Evolutionary conservation across 164 flowering plant genomes (phyloP), one percentile per base, ranked within the genome.

Genomic region (Buxus sempervirens): DNA sequence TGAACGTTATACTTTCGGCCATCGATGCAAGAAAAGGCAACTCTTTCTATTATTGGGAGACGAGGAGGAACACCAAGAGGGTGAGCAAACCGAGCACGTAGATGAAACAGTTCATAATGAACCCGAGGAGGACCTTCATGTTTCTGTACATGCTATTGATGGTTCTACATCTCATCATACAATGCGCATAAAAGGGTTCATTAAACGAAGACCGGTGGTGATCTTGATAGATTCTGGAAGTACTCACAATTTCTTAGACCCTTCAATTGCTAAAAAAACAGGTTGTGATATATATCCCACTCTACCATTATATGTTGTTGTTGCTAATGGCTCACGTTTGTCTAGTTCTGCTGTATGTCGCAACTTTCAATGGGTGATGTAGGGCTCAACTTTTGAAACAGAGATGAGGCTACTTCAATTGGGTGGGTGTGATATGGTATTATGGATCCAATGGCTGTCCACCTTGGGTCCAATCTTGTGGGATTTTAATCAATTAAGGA

Each of bases 371-470:
- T 67, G 63, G 70, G 22, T 18, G 0, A 57, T 67, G 51, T 32
- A 41, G 23, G 49, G 49, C 8, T 54, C 28, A 1, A 22, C 18
- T 1, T 67, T 67, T 23, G 8, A 23, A 48, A 23, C 54, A 1
- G 63, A 67, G 9, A 6, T 57, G 54, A 6, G 22, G 4, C 9
- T 67, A 1, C 21, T 67, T 1, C 36, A 54, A 9, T 18, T 67
- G 20, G 62, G 63, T 0, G 48, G 58, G 2, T 69, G 55, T 51
- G 72, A 69, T 20, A 49, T 69, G 72, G 72, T 69, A 9, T 60
- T 60, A 19, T 65, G 72, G 2, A 28, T 69, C 3, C 58, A 69
- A 22, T 60, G 72, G 58, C 12, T 69, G 15, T 4, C 45, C 1
- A 32, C 49, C 1, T 19, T 69, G 42, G 72, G 65, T 0, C 25